Evolutionary conservation across 2,329 filamentous ascomycete genomes (phyloP).

Genomic region (Ilyonectria destructans): DNA sequence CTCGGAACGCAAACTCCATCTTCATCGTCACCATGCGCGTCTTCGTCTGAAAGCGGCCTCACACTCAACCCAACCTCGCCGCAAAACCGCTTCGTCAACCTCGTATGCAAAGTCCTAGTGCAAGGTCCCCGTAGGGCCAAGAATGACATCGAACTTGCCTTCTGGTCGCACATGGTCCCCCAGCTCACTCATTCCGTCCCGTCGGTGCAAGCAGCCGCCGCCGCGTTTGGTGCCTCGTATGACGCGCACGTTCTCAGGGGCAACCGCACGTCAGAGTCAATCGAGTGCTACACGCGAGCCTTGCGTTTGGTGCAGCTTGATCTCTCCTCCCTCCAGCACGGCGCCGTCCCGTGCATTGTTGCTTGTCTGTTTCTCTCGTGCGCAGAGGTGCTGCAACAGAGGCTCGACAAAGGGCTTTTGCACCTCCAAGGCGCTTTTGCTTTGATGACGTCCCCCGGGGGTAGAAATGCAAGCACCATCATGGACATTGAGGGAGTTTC

Average conservation of each 20-base stretch:
- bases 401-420: slow-evolving; percentile 20
- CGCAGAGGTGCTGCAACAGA: slow-evolving; percentile 34
- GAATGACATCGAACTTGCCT: slow-evolving; percentile 32
- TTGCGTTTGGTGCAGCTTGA: slow-evolving; percentile 37
- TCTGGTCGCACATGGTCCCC: slow-evolving; percentile 39
- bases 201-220: slow-evolving; percentile 38
- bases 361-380: slow-evolving; percentile 40
- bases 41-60: not conserved
- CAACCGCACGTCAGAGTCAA: slow-evolving; percentile 9
- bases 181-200: slow-evolving; percentile 38
- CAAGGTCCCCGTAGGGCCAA: slow-evolving; percentile 38
- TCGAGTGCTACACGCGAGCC: slow-evolving; percentile 32
- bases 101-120: slow-evolving; percentile 31
- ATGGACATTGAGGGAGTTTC: slow-evolving; percentile 28
- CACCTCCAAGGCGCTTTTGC: slow-evolving; percentile 37
- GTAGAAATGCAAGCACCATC: not conserved
- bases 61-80: no score
- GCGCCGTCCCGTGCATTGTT: slow-evolving; percentile 33
- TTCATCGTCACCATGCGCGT: not conserved
- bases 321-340: slow-evolving; percentile 29
- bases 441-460: slow-evolving; percentile 27
- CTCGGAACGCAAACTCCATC: not conserved
- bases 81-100: slow-evolving; percentile 23
- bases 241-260: slow-evolving; percentile 35
- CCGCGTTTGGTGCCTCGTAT: slow-evolving; percentile 38